A percentile compares a stretch with the other conserved stretches of the same genome.
phyloP scores from a whole-genome alignment of 2,329 filamentous ascomycete genomes.

The Bipolaris oryzae region DNA sequence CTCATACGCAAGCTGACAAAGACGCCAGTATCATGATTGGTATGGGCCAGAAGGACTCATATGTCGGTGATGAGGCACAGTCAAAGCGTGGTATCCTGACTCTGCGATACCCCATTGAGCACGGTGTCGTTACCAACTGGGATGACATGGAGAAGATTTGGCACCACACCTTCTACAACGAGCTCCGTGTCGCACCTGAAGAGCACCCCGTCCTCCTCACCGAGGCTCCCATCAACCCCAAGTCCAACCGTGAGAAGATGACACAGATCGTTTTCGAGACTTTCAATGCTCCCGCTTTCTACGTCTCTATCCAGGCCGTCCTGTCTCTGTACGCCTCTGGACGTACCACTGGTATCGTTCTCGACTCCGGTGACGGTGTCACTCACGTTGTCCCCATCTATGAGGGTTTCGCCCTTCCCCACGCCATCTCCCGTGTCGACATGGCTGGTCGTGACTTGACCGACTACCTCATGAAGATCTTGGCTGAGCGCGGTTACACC shows the following conservation, averaged over 20 bases:
- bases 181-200: constrained; percentile 99
- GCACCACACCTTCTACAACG: constrained; percentile 99
- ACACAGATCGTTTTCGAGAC: constrained; percentile 99
- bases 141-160: constrained; percentile 99
- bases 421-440: constrained; percentile 99
- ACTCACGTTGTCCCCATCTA: constrained; percentile 99
- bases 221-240: constrained; percentile 99
- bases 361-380: constrained; percentile 99
- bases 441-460: constrained; percentile 99
- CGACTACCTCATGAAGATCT: constrained; percentile 99
- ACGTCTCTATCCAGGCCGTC: constrained; percentile 99
- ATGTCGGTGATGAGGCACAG: constrained; percentile 99
- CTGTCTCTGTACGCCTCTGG: constrained; percentile 99
- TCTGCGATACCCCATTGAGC: constrained; percentile 99
- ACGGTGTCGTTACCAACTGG: constrained; percentile 99
- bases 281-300: constrained; percentile 99
- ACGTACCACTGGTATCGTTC: constrained; percentile 99
- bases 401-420: constrained; percentile 99
- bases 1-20: constrained; percentile 47
- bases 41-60: constrained; percentile 99
- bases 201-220: constrained; percentile 99
- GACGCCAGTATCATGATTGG: constrained; percentile 96
- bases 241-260: constrained; percentile 99
- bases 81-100: constrained; percentile 99
- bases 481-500: constrained; percentile 98